Conservation (phyloP, 805 yeast genomes). For the Spathaspora passalidarum region DNA sequence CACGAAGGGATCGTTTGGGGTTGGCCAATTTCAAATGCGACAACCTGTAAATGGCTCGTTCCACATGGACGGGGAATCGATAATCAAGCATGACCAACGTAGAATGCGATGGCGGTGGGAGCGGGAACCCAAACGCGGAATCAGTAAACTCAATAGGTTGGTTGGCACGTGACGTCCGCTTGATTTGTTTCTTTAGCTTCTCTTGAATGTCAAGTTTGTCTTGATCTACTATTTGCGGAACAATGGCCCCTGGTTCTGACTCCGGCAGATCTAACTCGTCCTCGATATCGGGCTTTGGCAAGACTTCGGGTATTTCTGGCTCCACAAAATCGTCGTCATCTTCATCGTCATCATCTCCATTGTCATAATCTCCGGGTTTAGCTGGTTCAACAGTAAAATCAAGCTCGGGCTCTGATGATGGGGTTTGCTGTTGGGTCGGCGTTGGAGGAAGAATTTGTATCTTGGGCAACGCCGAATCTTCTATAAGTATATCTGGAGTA, state of each 20-base stretch:
- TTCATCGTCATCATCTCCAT: no score
- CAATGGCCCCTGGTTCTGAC: neutral
- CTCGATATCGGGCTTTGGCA: neutral
- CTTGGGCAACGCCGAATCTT: no score
- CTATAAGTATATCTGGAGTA: no score
- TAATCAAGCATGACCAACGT: constrained; percentile 79
- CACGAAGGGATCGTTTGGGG: constrained; percentile 84
- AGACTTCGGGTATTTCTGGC: no score
- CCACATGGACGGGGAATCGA: constrained; percentile 91
- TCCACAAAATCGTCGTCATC: no score
- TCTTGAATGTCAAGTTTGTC: constrained; percentile 40
- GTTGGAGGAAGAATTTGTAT: no score
- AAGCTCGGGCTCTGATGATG: no score
- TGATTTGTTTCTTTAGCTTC: constrained; percentile 40
- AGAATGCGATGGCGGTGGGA: constrained; percentile 75
- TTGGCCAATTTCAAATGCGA: constrained; percentile 93
- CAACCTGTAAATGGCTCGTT: constrained; percentile 88
- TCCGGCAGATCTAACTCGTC: neutral
- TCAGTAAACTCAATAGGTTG: constrained; percentile 56
- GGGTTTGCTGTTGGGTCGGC: no score
- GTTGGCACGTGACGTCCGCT: constrained; percentile 39
- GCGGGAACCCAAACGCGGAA: constrained; percentile 84
- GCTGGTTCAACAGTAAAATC: no score
- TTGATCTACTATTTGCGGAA: constrained; percentile 11
- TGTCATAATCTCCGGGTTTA: no score